Evolutionary conservation across 495 filamentous ascomycete genomes (phyloP), one percentile per base, ranked within the genome.

Genomic region (Polyplosphaeria fusca): DNA sequence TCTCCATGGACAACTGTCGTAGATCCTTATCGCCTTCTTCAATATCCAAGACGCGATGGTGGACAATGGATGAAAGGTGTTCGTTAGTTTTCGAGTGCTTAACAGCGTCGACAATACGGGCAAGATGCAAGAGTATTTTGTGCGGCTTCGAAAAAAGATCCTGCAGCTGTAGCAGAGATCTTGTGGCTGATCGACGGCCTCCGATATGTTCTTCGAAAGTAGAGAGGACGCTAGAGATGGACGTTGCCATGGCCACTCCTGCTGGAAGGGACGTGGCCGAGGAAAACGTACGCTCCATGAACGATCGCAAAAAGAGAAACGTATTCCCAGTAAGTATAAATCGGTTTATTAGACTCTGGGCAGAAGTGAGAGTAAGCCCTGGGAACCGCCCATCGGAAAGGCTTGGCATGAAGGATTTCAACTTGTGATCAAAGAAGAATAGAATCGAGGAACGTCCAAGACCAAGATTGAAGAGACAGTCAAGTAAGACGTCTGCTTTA

Each of bases 381-480:
- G 87, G 87, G 9, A 88, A 79, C 25, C 83, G 79, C 19, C 86
- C 68, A 43, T 79, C 67, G 2, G 77, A 63, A 5, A 82, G 61
- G 5, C 73, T 71, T 28, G 78, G 82, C 30, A 71, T 69, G 62
- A 96, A 95, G 5, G 70, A 68, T 47, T 70, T 70, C 26, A 76
- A 79, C 22, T 73, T 66, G 25, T 76, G 65, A 50, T 89, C 76
- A 74, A 84, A 95, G 1, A 67, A 67, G 69, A 94, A 96, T 43
- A 96, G 79, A 9, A 86, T 69, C 0, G 92, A 96, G 45, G 82
- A 85, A 71, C 89, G 80, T 4, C 93, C 93, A 2, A 96, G 75
- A 0, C 85, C 87, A 9, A 96, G 77, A 45, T 82, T 79, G 30
- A 88, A 68, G 18, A 96, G 70, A 20, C 82, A 85, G 42, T 80